Evolutionary conservation across 2,329 filamentous ascomycete species (phyloP).

Genomic region (Tolypocladium tundrense): DNA sequence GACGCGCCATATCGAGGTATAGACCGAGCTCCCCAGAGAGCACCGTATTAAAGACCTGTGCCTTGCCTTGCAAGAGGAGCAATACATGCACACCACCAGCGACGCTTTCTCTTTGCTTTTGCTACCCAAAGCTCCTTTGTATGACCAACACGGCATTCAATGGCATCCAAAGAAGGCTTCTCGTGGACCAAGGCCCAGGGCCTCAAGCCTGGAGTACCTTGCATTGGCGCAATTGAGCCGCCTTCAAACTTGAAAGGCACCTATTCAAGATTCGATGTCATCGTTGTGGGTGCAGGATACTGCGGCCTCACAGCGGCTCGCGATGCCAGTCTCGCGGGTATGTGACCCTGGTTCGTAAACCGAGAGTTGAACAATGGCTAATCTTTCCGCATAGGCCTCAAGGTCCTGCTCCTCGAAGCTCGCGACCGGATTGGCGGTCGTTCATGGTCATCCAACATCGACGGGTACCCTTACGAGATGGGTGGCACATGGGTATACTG

Average conservation of each 20-base stretch:
- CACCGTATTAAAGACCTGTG: no score
- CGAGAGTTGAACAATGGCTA: neutral
- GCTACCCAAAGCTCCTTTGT: no score
- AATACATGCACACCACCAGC: no score
- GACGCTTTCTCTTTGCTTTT: no score
- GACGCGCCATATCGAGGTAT: no score
- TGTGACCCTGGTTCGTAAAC: neutral
- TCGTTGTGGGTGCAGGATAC: conserved; percentile 21
- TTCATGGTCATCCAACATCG: conserved; percentile 33
- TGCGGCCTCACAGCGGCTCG: conserved; percentile 17
- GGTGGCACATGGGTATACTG: conserved; percentile 40
- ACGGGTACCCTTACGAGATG: conserved; percentile 34
- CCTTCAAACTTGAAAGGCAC: conserved; percentile 9
- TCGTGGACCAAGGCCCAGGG: conserved; percentile 18
- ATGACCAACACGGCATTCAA: neutral
- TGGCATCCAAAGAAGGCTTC: conserved; percentile 20
- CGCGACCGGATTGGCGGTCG: conserved; percentile 38
- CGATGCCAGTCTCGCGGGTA: conserved; percentile 17
- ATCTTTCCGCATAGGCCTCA: conserved; percentile 13
- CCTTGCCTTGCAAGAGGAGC: no score
- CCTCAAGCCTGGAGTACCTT: conserved; percentile 17
- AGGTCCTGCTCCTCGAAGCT: conserved; percentile 33
- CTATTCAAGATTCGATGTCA: conserved; percentile 12
- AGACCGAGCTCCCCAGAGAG: no score
- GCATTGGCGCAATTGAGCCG: conserved; percentile 18